Percentiles rank a stretch among this genome's conserved stretches.
phyloP scores from a whole-genome alignment of 2,329 filamentous ascomycete genomes.

The Myriosclerotinia scirpicola region DNA sequence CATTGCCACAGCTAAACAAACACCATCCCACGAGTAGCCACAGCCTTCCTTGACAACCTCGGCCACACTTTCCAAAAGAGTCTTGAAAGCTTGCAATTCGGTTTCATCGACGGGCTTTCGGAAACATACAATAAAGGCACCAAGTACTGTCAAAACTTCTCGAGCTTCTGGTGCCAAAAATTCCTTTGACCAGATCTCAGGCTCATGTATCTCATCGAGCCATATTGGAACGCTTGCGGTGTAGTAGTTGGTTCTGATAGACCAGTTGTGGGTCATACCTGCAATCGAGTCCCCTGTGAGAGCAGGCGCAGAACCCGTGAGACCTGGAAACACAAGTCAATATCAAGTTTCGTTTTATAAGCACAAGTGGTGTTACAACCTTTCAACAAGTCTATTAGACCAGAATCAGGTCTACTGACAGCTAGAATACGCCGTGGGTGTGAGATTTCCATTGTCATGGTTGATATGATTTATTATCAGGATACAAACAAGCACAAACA shows the following conservation, averaged over 20 bases:
- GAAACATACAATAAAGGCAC: constrained; percentile 58
- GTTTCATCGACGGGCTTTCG: constrained; percentile 42
- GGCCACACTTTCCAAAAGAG: constrained; percentile 53
- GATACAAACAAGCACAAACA: background rate
- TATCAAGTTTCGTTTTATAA: constrained; percentile 6
- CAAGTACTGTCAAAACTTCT: constrained; percentile 62
- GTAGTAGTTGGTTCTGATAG: constrained; percentile 62
- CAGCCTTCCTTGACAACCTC: constrained; percentile 57
- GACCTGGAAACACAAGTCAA: constrained; percentile 44
- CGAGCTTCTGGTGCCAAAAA: constrained; percentile 61
- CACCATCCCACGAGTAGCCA: constrained; percentile 64
- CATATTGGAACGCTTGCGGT: constrained; percentile 60
- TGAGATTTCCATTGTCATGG: constrained; percentile 42
- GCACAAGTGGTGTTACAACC: constrained; percentile 44
- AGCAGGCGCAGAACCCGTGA: constrained; percentile 49
- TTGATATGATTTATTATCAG: constrained; percentile 10
- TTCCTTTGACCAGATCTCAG: constrained; percentile 51
- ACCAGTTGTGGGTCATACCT: constrained; percentile 58
- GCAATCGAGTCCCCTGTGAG: constrained; percentile 47
- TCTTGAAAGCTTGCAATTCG: constrained; percentile 36
- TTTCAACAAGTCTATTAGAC: constrained; percentile 53
- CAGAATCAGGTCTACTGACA: constrained; percentile 47
- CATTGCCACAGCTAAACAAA: constrained; percentile 59
- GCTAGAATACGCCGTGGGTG: constrained; percentile 60
- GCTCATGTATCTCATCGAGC: constrained; percentile 58